Conservation (phyloP, 2,329 filamentous ascomycete species). For the Metarhizium guizhouense region DNA sequence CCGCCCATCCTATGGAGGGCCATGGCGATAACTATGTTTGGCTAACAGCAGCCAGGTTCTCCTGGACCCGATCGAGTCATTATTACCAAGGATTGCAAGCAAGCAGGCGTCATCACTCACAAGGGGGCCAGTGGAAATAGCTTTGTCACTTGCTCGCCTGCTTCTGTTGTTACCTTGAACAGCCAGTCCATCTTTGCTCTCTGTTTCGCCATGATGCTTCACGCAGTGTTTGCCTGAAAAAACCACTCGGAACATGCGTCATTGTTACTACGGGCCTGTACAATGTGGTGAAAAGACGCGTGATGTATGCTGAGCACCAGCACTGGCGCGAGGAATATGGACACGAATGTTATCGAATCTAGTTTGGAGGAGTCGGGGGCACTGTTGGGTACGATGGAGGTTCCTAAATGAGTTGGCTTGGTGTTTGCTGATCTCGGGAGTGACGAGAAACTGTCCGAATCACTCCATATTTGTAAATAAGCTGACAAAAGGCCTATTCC, state of each 20-base stretch:
- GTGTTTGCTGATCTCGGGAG: too few relatives aligned
- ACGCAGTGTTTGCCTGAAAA: background rate
- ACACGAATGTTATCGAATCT: too few relatives aligned
- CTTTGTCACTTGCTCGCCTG: conserved; percentile 4
- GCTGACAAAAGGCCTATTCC: too few relatives aligned
- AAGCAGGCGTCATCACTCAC: conserved; percentile 57
- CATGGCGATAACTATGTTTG: background rate
- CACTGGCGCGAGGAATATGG: too few relatives aligned
- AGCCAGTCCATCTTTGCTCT: background rate
- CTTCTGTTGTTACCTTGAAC: background rate
- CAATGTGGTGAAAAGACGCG: background rate
- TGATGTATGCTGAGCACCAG: background rate
- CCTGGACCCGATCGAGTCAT: conserved; percentile 56
- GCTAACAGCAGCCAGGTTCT: conserved; percentile 30
- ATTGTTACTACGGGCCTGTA: background rate
- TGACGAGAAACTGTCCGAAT: too few relatives aligned
- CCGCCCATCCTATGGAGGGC: background rate
- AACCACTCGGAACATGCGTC: background rate
- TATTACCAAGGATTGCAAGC: conserved; percentile 43
- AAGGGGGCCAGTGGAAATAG: conserved; percentile 3
- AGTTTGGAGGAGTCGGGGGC: too few relatives aligned
- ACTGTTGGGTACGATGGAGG: too few relatives aligned
- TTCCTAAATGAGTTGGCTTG: too few relatives aligned
- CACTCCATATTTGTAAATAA: too few relatives aligned
- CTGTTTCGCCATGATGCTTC: background rate